Conservation (phyloP, 345 rosid genomes). For the Syzygium grande region DNA sequence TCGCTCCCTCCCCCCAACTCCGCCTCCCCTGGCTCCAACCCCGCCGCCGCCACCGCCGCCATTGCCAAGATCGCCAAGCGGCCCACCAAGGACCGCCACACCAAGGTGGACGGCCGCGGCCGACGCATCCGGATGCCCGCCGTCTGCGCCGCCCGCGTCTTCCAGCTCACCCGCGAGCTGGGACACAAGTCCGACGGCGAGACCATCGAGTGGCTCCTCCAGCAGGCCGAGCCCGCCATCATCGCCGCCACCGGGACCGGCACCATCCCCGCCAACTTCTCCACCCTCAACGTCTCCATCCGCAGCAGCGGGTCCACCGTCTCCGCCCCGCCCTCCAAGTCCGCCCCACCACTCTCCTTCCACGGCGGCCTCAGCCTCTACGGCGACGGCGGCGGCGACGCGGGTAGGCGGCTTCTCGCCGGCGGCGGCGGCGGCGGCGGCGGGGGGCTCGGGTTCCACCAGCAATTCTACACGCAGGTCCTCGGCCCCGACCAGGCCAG, state of each 20-base stretch:
- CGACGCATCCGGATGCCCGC: conserved; percentile 87
- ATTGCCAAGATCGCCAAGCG: conserved; percentile 17
- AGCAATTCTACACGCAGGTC: conserved; percentile 6
- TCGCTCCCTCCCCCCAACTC: background rate
- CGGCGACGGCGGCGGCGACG: conserved; percentile 12
- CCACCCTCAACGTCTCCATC: conserved; percentile 58
- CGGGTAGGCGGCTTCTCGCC: conserved; percentile 10
- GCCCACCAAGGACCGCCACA: conserved; percentile 74
- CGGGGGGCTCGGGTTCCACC: conserved; percentile 19
- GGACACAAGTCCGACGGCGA: conserved; percentile 85
- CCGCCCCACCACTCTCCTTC: conserved; percentile 49
- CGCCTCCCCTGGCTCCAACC: background rate
- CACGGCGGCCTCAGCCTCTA: conserved; percentile 44
- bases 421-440: conserved; percentile 32
- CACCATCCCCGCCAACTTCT: conserved; percentile 82
- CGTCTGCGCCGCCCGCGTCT: conserved; percentile 75
- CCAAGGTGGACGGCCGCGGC: conserved; percentile 85
- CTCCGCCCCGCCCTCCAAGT: conserved; percentile 47
- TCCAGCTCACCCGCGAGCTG: conserved; percentile 65
- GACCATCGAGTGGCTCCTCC: conserved; percentile 79
- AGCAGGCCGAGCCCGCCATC: conserved; percentile 77
- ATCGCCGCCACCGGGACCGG: conserved; percentile 78
- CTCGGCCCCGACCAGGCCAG: conserved; percentile 11
- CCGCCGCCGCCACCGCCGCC: conserved; percentile 5
- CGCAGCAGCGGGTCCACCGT: conserved; percentile 55